Evolutionary conservation across 164 flowering plant genomes (phyloP).

Genomic region (Vitis amurensis): DNA sequence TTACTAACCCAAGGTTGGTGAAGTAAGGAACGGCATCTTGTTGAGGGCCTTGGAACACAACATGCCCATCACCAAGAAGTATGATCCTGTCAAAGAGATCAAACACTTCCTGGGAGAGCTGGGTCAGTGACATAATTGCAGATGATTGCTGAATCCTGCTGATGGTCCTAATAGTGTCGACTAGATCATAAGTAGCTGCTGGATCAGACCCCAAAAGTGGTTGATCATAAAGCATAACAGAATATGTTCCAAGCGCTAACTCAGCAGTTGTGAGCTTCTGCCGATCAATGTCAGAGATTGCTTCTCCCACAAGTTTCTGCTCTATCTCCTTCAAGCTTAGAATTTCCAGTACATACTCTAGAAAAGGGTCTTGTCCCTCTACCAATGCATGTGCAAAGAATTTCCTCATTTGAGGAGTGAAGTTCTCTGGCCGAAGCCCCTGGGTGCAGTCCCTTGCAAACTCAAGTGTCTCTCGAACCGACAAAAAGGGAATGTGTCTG

Average conservation of each 20-base stretch:
- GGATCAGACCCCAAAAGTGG: conserved; percentile 30
- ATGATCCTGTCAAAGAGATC: conserved; percentile 29
- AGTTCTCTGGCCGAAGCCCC: conserved; percentile 34
- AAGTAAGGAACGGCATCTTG: conserved; percentile 30
- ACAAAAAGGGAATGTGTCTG: conserved; percentile 28
- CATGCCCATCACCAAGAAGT: conserved; percentile 23
- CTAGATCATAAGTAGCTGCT: conserved; percentile 24
- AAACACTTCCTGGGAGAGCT: conserved; percentile 27
- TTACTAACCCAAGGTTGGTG: conserved; percentile 28
- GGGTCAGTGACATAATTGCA: conserved; percentile 29
- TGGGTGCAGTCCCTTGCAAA: conserved; percentile 40
- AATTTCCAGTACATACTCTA: conserved; percentile 27
- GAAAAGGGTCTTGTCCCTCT: conserved; percentile 38
- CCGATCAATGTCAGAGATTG: conserved; percentile 22
- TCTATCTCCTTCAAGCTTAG: conserved; percentile 26
- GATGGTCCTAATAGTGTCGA: conserved; percentile 24
- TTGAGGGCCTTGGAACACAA: conserved; percentile 27
- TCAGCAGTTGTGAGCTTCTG: conserved; percentile 36
- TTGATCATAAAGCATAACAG: conserved; percentile 33
- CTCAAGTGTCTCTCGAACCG: conserved; percentile 33
- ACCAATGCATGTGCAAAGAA: conserved; percentile 39
- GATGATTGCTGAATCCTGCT: conserved; percentile 36
- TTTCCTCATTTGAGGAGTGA: conserved; percentile 39
- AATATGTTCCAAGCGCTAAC: conserved; percentile 30
- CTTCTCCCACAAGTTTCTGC: conserved; percentile 27